Evolutionary conservation across 805 yeast genomes (phyloP).

Genomic region (Cyberlindnera galapagoensis): DNA sequence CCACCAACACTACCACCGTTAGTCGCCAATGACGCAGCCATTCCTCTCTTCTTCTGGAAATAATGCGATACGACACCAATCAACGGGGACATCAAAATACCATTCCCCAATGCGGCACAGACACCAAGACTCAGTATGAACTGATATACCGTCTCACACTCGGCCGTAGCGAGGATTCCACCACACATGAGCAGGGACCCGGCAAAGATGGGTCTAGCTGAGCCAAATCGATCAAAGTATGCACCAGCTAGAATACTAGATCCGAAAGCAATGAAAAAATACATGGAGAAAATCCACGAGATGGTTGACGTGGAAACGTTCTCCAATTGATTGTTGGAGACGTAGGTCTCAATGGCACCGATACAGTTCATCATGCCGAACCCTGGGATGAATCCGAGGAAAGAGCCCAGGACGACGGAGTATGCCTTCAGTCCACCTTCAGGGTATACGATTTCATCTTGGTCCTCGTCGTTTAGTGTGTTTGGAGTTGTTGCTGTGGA

Average conservation of each 20-base stretch:
- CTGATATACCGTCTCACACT: slow-evolving; percentile 47
- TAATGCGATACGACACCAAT: slow-evolving; percentile 61
- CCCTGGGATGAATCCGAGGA: slow-evolving; percentile 50
- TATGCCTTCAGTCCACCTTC: slow-evolving; percentile 58
- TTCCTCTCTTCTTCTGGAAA: slow-evolving; percentile 54
- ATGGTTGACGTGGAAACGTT: slow-evolving; percentile 41
- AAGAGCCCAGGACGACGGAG: slow-evolving; percentile 52
- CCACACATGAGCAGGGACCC: slow-evolving; percentile 41
- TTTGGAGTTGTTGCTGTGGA: no score
- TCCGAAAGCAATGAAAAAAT: slow-evolving; percentile 44
- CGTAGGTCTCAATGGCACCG: slow-evolving; percentile 63
- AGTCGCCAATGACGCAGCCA: slow-evolving; percentile 44
- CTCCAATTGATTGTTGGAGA: slow-evolving; percentile 46
- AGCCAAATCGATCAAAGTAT: slow-evolving; percentile 58
- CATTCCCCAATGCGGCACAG: slow-evolving; percentile 51
- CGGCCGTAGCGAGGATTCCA: slow-evolving; percentile 55
- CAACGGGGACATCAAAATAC: slow-evolving; percentile 53
- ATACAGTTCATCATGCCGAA: slow-evolving; percentile 56
- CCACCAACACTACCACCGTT: slow-evolving; percentile 56
- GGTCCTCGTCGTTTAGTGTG: no score
- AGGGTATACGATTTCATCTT: slow-evolving; percentile 27
- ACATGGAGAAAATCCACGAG: slow-evolving; percentile 66
- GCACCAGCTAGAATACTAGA: slow-evolving; percentile 51
- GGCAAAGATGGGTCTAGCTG: slow-evolving; percentile 34
- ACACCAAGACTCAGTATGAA: slow-evolving; percentile 56